A percentile compares a stretch with the other conserved stretches of the same genome.
Evolutionary conservation across 352 stramenopile genomes (phyloP).

Genomic region (Globisporangium paddicum): DNA sequence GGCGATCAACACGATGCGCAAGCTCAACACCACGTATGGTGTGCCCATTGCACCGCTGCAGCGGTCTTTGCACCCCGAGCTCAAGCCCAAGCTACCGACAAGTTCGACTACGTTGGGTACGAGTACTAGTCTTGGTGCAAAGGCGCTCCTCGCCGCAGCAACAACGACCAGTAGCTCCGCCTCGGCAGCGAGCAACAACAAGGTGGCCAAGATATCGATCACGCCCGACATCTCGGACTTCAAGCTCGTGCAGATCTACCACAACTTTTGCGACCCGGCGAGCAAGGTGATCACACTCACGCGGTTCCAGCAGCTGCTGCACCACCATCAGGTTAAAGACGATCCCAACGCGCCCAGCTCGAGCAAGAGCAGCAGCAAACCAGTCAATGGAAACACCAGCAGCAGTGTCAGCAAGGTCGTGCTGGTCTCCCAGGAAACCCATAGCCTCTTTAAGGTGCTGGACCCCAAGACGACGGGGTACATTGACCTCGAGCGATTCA

Average conservation of each 20-base stretch:
- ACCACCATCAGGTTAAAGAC: conserved; percentile 64
- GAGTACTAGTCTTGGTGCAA: conserved; percentile 8
- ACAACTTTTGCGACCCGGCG: conserved; percentile 66
- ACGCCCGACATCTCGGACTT: conserved; percentile 79
- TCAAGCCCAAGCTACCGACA: conserved; percentile 38
- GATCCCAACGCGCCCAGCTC: conserved; percentile 17
- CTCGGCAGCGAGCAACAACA: conserved; percentile 11
- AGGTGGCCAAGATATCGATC: conserved; percentile 52
- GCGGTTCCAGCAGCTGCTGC: conserved; percentile 61
- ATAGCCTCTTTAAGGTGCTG: conserved; percentile 52
- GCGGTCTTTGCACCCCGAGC: conserved; percentile 21
- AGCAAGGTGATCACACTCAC: conserved; percentile 44
- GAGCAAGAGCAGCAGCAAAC: background rate
- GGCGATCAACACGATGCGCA: conserved; percentile 45
- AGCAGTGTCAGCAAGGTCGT: conserved; percentile 13
- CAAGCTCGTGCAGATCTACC: conserved; percentile 85
- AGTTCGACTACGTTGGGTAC: conserved; percentile 10
- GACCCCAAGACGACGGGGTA: conserved; percentile 37
- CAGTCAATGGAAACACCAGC: background rate
- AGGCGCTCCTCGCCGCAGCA: conserved; percentile 2
- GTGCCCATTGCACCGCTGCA: conserved; percentile 52
- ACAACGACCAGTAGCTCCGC: background rate
- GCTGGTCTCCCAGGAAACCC: conserved; percentile 29
- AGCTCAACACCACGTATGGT: conserved; percentile 45
- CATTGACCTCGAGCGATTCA: conserved; percentile 69